Percentiles rank a stretch among this genome's conserved stretches.
These are phyloP conservation scores for Russula ochroleuca DNA, from an alignment of 768 basidiomycete genomes.

Conservation along the genomic window DNA sequence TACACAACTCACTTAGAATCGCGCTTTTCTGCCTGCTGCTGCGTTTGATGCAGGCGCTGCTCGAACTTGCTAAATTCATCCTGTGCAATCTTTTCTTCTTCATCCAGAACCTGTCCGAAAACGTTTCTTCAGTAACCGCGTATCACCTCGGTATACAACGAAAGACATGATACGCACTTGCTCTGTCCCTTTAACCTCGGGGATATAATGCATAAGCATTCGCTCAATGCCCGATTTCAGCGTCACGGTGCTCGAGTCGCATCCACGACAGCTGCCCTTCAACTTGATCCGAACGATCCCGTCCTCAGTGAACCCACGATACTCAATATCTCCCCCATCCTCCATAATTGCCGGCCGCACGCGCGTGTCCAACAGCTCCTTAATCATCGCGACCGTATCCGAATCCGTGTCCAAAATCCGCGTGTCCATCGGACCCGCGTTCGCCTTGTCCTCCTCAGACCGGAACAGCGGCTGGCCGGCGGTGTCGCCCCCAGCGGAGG, in stretches of 20 bases:
- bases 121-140: neutral
- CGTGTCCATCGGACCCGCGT: constrained; percentile 89
- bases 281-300: constrained; percentile 84
- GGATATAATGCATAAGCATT: constrained; percentile 99
- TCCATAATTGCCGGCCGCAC: constrained; percentile 98
- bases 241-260: constrained; percentile 90
- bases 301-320: constrained; percentile 80
- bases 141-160: neutral
- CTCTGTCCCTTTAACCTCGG: constrained; percentile 88
- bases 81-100: constrained; percentile 82
- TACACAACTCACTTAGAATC: constrained; percentile 46
- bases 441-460: constrained; percentile 71
- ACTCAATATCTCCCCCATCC: constrained; percentile 98
- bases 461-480: constrained; percentile 79
- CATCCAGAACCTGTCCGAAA: constrained; percentile 66
- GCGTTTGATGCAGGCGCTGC: constrained; percentile 49
- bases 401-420: constrained; percentile 90
- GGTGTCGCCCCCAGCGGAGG: too few species aligned
- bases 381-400: constrained; percentile 98
- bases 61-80: constrained; percentile 90
- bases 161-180: constrained; percentile 49
- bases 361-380: constrained; percentile 91
- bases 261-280: constrained; percentile 97
- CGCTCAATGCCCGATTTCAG: constrained; percentile 96
- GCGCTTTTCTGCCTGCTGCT: constrained; percentile 33